Percentiles rank a stretch among this genome's conserved stretches.
phyloP scores from a whole-genome alignment of 208 protist species.

The Leptomonas seymouri region DNA sequence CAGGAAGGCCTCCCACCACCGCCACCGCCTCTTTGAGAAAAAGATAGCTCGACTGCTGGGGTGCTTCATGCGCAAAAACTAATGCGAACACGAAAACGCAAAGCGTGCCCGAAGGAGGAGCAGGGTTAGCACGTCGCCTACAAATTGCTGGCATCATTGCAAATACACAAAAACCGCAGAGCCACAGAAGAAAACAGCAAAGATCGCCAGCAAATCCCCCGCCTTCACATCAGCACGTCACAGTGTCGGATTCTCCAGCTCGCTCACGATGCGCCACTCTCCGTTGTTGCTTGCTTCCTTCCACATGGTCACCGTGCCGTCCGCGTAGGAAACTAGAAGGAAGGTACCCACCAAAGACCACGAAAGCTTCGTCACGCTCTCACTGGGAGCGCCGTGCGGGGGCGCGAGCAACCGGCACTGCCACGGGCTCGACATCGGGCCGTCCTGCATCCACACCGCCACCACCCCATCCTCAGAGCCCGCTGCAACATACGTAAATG shows the following conservation, averaged over 20 bases:
- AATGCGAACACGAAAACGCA: no score
- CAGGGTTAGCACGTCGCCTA: no score
- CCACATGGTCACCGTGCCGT: constrained; percentile 79
- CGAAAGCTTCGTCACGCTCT: constrained; percentile 73
- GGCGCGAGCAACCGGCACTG: constrained; percentile 37
- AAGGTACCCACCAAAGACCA: constrained; percentile 87
- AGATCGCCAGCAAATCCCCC: no score
- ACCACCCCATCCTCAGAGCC: constrained; percentile 78
- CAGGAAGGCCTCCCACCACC: no score
- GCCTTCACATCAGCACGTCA: not conserved
- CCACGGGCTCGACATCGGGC: constrained; percentile 47
- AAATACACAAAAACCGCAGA: no score
- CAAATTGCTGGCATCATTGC: no score
- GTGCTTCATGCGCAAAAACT: no score
- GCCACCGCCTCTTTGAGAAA: no score
- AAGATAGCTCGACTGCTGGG: no score
- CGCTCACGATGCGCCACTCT: constrained; percentile 68
- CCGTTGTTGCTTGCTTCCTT: constrained; percentile 56
- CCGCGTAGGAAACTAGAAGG: constrained; percentile 76
- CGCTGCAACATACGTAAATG: constrained; percentile 84
- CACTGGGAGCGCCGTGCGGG: constrained; percentile 30
- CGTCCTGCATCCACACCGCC: constrained; percentile 82
- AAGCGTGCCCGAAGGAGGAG: no score
- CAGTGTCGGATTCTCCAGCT: constrained; percentile 40
- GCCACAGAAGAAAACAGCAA: no score